Conservation (phyloP, 192 early-diverging fungal genomes). For the Martensiomyces pterosporus region DNA sequence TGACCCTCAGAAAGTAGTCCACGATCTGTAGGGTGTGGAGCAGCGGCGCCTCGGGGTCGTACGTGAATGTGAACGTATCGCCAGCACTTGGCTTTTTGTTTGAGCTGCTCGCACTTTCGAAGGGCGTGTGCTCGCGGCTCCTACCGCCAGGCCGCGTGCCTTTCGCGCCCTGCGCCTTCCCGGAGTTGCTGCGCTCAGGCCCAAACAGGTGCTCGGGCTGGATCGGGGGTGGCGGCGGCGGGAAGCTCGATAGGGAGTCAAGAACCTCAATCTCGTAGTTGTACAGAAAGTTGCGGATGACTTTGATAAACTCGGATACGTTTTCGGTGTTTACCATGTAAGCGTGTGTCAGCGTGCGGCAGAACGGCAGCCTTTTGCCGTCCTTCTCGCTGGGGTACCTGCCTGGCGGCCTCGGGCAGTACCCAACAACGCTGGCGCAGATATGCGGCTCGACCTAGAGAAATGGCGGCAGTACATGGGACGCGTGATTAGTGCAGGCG, state of each 20-base stretch:
- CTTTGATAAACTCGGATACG: constrained; percentile 40
- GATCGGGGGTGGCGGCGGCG: constrained; percentile 41
- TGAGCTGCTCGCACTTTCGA: constrained; percentile 16
- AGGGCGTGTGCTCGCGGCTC: constrained; percentile 3
- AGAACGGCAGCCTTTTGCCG: constrained; percentile 48
- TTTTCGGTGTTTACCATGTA: constrained; percentile 32
- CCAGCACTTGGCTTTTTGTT: constrained; percentile 22
- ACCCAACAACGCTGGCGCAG: constrained; percentile 45
- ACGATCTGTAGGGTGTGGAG: constrained; percentile 46
- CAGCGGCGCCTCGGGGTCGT: constrained; percentile 45
- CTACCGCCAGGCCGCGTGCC: no score
- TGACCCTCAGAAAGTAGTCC: constrained; percentile 47
- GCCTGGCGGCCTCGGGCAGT: constrained; percentile 41
- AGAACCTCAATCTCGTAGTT: constrained; percentile 47
- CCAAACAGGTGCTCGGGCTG: constrained; percentile 5
- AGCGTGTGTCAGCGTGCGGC: constrained; percentile 44
- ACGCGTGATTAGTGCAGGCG: not conserved
- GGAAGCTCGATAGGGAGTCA: constrained; percentile 45
- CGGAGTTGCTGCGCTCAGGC: constrained; percentile 1
- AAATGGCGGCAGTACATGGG: not conserved
- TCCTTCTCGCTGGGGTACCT: constrained; percentile 31
- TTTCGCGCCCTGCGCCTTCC: not conserved
- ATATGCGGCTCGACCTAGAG: constrained; percentile 45
- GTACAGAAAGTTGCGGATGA: constrained; percentile 47
- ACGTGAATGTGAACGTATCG: constrained; percentile 35